Base-by-base conservation (phyloP, 2,329 filamentous ascomycete species). In the Fusarium sp. region DNA sequence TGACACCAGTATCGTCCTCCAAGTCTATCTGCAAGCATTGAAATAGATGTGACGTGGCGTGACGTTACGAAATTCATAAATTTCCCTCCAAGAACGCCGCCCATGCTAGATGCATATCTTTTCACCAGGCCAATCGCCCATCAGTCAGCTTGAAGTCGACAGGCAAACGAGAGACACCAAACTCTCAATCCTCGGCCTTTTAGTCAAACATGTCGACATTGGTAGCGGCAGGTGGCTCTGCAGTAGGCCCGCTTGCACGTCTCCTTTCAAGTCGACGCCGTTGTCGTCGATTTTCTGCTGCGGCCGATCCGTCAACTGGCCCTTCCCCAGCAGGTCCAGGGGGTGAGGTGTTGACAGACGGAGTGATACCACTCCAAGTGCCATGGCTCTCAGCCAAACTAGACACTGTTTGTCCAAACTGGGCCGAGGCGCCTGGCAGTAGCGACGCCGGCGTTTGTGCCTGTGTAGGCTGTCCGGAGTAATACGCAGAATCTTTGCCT, bases 401-500 rank as follows among this genome's bases (percentile, higher is more conserved):
- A 51, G 87, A 88, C 45, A 86, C 80, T 8, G 86, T 87, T 58
- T 79, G 78, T 7, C 73, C 80, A 6, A 80, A 81, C 2, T 82
- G 82, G 22, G 66, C 66, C n/a, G 71, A 61, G 16, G 68, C 72
- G 10, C 81, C 78, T 4, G 84, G 81, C 13, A 83, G 84, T n/a
- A 58, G 55, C 26, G 55, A 58, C 15, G 84, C 82, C 10, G 64
- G 64, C n/a, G 55, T 24, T 54, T 54, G 50, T 22, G 84, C 55
- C 20, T 31, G 83, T 6, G 84, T 72, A 14, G 72, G 75, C 51
- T 79, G 78, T n/a, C 87, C 88, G 7, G 88, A 89, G 76, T 90
- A 91, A 75, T 91, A 91, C 14, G 88, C 88, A 48, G 88, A 90
- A 76, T 91, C 90, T 75, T 91, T 91, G 16, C 80, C 82, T 75